Percentiles rank a stretch among this genome's conserved stretches.
Conservation (phyloP, 805 yeast genomes). For the Kluyveromyces aestuarii region DNA sequence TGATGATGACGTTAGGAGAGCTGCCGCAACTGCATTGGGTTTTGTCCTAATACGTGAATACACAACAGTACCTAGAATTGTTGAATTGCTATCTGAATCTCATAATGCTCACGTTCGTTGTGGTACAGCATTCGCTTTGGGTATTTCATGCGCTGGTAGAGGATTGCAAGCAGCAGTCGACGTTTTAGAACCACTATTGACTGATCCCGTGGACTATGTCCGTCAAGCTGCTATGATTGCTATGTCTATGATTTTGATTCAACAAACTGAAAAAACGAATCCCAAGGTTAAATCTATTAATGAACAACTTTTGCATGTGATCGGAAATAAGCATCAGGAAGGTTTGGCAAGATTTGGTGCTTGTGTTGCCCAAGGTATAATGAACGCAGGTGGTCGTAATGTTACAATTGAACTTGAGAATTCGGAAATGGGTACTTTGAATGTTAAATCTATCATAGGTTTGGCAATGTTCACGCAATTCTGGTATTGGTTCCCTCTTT, state of each 20-base stretch:
- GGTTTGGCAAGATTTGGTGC: slow-evolving; percentile 98
- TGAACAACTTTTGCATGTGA: slow-evolving; percentile 64
- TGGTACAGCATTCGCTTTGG: slow-evolving; percentile 96
- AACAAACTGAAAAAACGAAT: slow-evolving; percentile 72
- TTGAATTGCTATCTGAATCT: slow-evolving; percentile 83
- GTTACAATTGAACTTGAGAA: slow-evolving; percentile 91
- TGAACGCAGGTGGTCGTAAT: slow-evolving; percentile 98
- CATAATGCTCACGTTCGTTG: slow-evolving; percentile 98
- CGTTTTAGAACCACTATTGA: slow-evolving; percentile 83
- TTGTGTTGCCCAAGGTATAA: slow-evolving; percentile 90
- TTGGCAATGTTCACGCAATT: slow-evolving; percentile 81
- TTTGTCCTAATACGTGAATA: slow-evolving; percentile 85
- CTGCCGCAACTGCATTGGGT: slow-evolving; percentile 86
- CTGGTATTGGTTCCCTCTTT: slow-evolving; percentile 98
- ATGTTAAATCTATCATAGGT: slow-evolving; percentile 88
- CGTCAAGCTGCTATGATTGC: slow-evolving; percentile 97
- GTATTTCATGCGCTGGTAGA: slow-evolving; percentile 95
- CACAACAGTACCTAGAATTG: slow-evolving; percentile 90
- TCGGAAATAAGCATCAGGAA: slow-evolving; percentile 85
- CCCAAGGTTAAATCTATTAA: slow-evolving; percentile 75
- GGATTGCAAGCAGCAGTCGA: slow-evolving; percentile 83
- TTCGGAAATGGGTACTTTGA: slow-evolving; percentile 78
- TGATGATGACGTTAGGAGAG: slow-evolving; percentile 92
- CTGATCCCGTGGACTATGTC: slow-evolving; percentile 93
- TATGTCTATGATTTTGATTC: slow-evolving; percentile 80